A percentile compares a stretch with the other conserved stretches of the same genome.
These are phyloP conservation scores for Ophiostoma novo-ulmi DNA, from an alignment of 2,329 filamentous ascomycete species.

Conservation along the genomic window DNA sequence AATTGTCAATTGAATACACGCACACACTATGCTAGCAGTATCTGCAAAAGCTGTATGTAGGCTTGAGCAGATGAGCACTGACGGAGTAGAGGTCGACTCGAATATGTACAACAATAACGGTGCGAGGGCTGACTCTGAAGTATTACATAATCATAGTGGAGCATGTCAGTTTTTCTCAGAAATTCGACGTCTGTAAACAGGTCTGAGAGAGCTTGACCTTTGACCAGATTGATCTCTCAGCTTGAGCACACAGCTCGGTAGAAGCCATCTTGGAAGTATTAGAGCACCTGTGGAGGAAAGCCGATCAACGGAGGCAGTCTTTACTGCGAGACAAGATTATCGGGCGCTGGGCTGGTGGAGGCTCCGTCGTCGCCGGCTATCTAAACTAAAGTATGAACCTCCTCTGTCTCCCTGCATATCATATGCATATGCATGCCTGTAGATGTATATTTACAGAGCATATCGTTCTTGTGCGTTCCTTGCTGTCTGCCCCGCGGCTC, in stretches of 20 bases:
- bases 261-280: neutral
- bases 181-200: no score
- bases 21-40: no score
- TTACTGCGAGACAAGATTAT: neutral
- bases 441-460: neutral
- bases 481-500: no score
- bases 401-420: neutral
- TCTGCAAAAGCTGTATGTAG: neutral
- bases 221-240: no score
- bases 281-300: neutral
- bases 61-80: neutral
- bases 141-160: neutral
- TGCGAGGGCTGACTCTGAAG: neutral
- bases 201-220: no score
- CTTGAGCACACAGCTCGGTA: neutral
- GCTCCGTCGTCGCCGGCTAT: constrained; percentile 1
- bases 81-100: no score
- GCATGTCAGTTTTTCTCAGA: neutral
- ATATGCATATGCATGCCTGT: neutral
- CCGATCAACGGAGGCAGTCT: neutral
- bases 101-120: neutral
- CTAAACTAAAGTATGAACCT: neutral
- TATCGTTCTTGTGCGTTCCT: neutral
- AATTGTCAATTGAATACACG: neutral
- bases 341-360: neutral